Evolutionary conservation across 768 basidiomycete species (phyloP).

Genomic region (Tephrocybe sp.): DNA sequence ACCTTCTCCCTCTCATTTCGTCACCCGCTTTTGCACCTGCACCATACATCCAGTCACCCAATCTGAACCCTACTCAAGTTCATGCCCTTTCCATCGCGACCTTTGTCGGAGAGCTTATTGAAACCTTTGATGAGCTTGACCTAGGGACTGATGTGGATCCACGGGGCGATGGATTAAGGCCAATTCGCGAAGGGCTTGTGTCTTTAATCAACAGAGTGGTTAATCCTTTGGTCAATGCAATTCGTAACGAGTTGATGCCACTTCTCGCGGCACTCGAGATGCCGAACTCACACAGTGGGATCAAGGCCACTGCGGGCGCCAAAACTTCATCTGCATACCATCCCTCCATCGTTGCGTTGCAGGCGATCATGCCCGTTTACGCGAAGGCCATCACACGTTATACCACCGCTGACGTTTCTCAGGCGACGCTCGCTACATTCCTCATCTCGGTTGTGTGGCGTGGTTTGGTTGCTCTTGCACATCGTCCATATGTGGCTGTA

Average conservation of each 20-base stretch:
- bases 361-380: slow-evolving; percentile 60
- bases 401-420: slow-evolving; percentile 49
- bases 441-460: slow-evolving; percentile 76
- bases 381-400: slow-evolving; percentile 54
- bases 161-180: slow-evolving; percentile 66
- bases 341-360: slow-evolving; percentile 58
- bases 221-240: slow-evolving; percentile 57
- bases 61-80: slow-evolving; percentile 62
- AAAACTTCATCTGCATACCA: slow-evolving; percentile 41
- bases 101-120: slow-evolving; percentile 73
- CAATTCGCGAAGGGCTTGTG: slow-evolving; percentile 66
- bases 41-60: slow-evolving; percentile 47
- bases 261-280: slow-evolving; percentile 62
- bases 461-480: slow-evolving; percentile 64
- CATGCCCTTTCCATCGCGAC: slow-evolving; percentile 68
- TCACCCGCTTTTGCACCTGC: slow-evolving; percentile 58
- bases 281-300: slow-evolving; percentile 26
- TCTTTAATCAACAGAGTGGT: slow-evolving; percentile 66
- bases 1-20: slow-evolving; percentile 64
- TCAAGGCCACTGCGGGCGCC: slow-evolving; percentile 26
- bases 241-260: slow-evolving; percentile 60
- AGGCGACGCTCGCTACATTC: slow-evolving; percentile 63
- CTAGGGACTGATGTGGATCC: slow-evolving; percentile 60
- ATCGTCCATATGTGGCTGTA: slow-evolving; percentile 45
- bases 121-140: slow-evolving; percentile 62